Base-by-base conservation (phyloP, 2,329 filamentous ascomycete genomes). In the Phoma sp. region DNA sequence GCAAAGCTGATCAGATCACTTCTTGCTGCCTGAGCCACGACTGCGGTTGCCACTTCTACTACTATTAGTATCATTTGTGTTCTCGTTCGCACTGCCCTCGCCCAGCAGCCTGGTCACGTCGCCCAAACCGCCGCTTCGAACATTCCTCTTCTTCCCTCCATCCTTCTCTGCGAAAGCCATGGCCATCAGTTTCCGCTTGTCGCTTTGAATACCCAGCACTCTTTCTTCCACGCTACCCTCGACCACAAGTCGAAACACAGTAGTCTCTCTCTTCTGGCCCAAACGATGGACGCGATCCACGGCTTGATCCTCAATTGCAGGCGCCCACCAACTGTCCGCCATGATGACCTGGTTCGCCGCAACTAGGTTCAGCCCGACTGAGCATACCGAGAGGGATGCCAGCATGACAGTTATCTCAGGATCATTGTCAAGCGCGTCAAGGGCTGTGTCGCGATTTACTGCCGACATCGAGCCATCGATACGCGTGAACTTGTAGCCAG, bases 281-380 rank as follows among this genome's bases (percentile, higher is more conserved):
- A 96, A 80, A 0, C 92, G 83, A 70, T 96, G 90, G 6, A 96
- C 91, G 4, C 92, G 88, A 69, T 96, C 92, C 2, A 96, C 83
- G 3, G 93, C 93, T 71, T 96, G 92, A 63, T 96, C 91, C 73
- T 96, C 92, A 50, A 96, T 95, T 0, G 91, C 91, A 0, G 92
- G 92, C 1, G 92, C 91, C 74, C 92, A 96, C 92, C 91, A 96
- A 55, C 85, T 89, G 72, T 96, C 92, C 0, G 86, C 85, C 18
- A 96, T 80, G 40, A 96, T 86, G 54, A 96, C 90, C 6, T 92
- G 92, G 65, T 95, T 91, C 0, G 92, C 92, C 0, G 90, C 87
- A 0, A 93, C 90, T 10, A 96, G 83, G 65, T 96, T 96, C 40
- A 96, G 80, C 0, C 92, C 92, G 1, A 96, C 91, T 47, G 88